These are phyloP conservation scores for Penicillium cataractarum DNA, from an alignment of 495 filamentous ascomycete genomes.

Conservation along the genomic window DNA sequence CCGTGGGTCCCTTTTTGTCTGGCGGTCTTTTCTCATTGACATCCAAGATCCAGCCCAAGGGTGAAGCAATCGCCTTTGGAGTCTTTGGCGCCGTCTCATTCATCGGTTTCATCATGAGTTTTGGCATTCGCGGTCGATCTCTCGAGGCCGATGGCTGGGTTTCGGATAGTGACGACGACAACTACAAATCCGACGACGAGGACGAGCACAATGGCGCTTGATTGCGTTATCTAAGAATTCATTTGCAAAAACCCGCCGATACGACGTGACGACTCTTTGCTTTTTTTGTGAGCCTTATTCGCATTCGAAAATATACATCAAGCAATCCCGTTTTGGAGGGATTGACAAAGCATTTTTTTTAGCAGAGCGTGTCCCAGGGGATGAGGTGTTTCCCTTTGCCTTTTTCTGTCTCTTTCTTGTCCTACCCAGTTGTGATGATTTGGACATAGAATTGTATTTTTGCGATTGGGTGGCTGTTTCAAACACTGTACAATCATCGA, in stretches of 20 bases:
- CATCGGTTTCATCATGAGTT: constrained; percentile 74
- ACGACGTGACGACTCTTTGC: constrained; percentile 24
- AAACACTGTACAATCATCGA: neutral
- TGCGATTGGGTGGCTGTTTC: neutral
- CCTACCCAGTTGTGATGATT: neutral
- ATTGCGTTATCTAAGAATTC: neutral
- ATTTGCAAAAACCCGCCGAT: constrained; percentile 3
- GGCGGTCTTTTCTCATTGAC: constrained; percentile 81
- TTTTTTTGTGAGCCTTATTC: constrained; percentile 19
- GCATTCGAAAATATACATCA: constrained; percentile 23
- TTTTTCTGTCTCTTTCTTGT: too few relatives aligned
- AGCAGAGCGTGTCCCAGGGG: constrained; percentile 7
- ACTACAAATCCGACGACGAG: constrained; percentile 56
- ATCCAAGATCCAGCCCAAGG: constrained; percentile 69
- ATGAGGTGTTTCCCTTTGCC: constrained; percentile 1
- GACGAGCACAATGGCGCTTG: constrained; percentile 35
- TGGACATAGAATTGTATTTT: neutral
- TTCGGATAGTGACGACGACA: constrained; percentile 54
- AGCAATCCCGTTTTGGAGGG: neutral
- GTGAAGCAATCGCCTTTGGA: constrained; percentile 83
- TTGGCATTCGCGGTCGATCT: constrained; percentile 64
- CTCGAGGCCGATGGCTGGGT: constrained; percentile 66
- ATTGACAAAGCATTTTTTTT: constrained; percentile 12
- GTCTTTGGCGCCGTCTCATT: constrained; percentile 79
- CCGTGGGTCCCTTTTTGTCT: constrained; percentile 84